Evolutionary conservation across 2,329 filamentous ascomycete species (phyloP).

Genomic region (Aspergillus sp.): DNA sequence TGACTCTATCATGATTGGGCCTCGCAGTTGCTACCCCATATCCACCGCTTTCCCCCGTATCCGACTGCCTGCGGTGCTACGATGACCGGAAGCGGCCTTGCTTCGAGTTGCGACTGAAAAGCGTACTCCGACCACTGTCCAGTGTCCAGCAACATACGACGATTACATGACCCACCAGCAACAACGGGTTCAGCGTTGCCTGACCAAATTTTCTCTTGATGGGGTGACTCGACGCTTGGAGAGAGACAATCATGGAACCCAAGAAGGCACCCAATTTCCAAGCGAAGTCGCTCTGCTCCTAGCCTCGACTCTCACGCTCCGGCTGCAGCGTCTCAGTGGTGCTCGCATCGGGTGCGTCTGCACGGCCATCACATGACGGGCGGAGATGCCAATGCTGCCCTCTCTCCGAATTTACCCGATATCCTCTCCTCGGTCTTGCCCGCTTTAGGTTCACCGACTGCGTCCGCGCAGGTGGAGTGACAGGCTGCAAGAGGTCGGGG

Average conservation of each 20-base stretch:
- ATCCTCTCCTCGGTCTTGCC: conserved; percentile 27
- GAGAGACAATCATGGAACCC: neutral
- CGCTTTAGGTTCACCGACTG: conserved; percentile 39
- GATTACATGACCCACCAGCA: neutral
- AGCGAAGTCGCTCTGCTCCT: neutral
- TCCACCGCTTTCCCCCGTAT: neutral
- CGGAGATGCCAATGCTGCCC: conserved; percentile 27
- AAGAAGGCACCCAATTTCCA: neutral
- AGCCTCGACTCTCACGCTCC: neutral
- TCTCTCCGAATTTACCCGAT: conserved; percentile 32
- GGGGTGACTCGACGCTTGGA: neutral
- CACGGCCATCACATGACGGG: conserved; percentile 32
- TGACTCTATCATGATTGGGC: conserved; percentile 2
- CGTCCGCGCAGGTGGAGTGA: conserved; percentile 19
- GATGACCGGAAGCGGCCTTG: conserved; percentile 6
- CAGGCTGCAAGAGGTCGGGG: conserved; percentile 26
- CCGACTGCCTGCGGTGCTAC: neutral
- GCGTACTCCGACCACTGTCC: neutral
- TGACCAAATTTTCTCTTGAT: neutral
- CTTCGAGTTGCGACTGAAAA: neutral
- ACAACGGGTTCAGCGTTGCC: neutral
- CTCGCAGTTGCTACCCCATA: neutral
- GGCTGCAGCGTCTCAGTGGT: neutral
- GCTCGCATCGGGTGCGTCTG: neutral
- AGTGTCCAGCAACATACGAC: neutral